These are phyloP conservation scores for Fusarium sterilihyphosum DNA, from an alignment of 2,329 filamentous ascomycete genomes.

Conservation along the genomic window DNA sequence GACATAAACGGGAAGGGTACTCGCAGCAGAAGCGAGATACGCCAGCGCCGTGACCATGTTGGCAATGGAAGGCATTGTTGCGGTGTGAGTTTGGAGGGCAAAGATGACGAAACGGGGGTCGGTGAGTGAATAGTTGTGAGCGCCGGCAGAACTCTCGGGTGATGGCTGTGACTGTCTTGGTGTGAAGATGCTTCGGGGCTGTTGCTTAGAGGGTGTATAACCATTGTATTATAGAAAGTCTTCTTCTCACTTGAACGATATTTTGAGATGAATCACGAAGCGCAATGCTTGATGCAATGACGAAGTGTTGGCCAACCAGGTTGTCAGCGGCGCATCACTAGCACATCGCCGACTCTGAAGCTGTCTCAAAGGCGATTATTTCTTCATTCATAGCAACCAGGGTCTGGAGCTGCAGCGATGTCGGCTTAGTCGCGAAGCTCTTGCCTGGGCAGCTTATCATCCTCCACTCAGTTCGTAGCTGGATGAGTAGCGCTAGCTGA, in stretches of 20 bases:
- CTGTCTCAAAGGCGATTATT: not conserved
- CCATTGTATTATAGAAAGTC: not conserved
- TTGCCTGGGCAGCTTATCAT: not conserved
- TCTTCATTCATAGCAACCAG: not conserved
- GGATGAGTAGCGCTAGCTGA: not conserved
- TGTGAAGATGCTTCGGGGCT: not conserved
- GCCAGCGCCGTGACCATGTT: constrained; percentile 1
- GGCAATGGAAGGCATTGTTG: constrained; percentile 21
- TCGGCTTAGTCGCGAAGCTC: not conserved
- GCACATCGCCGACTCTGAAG: not conserved
- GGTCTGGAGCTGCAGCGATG: not conserved
- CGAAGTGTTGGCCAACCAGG: not conserved
- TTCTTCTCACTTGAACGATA: too few relatives aligned
- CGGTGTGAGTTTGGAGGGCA: not conserved
- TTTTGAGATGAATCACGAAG: not conserved
- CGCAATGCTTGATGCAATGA: not conserved
- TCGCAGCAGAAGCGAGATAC: constrained; percentile 7
- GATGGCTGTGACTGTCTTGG: not conserved
- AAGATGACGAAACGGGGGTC: too few relatives aligned
- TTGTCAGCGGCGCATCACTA: not conserved
- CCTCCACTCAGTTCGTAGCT: not conserved
- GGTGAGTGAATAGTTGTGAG: not conserved
- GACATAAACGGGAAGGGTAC: constrained; percentile 1
- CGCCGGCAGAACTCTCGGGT: not conserved
- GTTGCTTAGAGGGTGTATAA: too few relatives aligned